Conservation (phyloP, 208 protist species). For the Entamoeba histolytica region DNA sequence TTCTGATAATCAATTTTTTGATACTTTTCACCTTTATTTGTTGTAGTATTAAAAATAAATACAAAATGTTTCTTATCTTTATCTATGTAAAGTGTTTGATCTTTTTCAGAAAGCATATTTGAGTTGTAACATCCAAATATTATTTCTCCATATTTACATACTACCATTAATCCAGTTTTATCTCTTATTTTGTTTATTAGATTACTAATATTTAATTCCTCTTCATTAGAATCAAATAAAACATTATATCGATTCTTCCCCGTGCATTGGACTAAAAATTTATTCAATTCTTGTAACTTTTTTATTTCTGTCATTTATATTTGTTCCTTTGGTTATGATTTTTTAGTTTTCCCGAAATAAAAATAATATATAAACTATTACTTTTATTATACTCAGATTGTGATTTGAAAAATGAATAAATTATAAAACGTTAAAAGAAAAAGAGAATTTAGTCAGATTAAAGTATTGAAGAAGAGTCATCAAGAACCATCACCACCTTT, state of each 20-base stretch:
- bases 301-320: neutral
- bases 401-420: no score
- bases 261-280: neutral
- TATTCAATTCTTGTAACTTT: neutral
- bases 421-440: no score
- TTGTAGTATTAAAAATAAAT: neutral
- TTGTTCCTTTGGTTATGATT: no score
- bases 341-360: no score
- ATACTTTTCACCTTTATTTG: no score
- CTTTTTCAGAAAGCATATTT: neutral
- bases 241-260: neutral
- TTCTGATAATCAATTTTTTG: no score
- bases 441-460: neutral
- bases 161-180: neutral
- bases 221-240: neutral
- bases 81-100: neutral
- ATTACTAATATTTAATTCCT: neutral
- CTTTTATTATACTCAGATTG: no score
- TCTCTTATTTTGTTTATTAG: neutral
- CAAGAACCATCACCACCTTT: neutral
- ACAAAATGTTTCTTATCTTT: neutral
- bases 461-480: neutral
- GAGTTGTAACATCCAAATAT: neutral
- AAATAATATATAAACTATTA: no score
- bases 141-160: neutral